Percentiles rank a stretch among this genome's conserved stretches.
These are phyloP conservation scores for Wickerhamomyces tratensis DNA, from an alignment of 805 yeast species.

Conservation along the genomic window DNA sequence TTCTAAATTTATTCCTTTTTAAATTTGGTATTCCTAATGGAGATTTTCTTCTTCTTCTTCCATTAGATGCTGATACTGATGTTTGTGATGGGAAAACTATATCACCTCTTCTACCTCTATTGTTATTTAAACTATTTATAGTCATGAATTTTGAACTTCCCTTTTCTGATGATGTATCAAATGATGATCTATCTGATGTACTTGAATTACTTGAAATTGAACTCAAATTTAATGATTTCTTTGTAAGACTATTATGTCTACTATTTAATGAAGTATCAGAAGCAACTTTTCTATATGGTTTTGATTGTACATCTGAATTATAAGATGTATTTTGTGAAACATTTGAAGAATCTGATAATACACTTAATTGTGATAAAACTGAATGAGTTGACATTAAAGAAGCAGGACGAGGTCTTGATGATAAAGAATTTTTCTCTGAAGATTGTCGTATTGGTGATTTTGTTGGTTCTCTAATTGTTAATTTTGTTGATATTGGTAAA, in stretches of 20 bases:
- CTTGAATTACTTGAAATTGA: slow-evolving; percentile 28
- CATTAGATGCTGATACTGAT: neutral
- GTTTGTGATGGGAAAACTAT: slow-evolving; percentile 9
- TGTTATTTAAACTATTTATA: neutral
- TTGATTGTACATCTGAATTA: neutral
- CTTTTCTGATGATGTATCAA: slow-evolving; percentile 23
- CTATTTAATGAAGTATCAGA: slow-evolving; percentile 15
- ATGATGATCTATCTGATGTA: slow-evolving; percentile 28
- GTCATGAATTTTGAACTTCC: neutral
- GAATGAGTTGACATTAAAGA: slow-evolving; percentile 45
- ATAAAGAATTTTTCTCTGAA: neutral
- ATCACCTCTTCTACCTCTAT: slow-evolving; percentile 9
- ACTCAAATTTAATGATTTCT: slow-evolving; percentile 21
- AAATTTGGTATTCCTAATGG: slow-evolving; percentile 13
- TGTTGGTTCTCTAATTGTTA: slow-evolving; percentile 21
- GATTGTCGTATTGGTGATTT: slow-evolving; percentile 13
- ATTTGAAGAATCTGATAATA: slow-evolving; percentile 40
- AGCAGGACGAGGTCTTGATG: slow-evolving; percentile 30
- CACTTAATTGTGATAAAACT: slow-evolving; percentile 34
- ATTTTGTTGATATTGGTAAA: slow-evolving; percentile 12
- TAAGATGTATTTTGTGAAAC: slow-evolving; percentile 8
- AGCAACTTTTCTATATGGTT: slow-evolving; percentile 10
- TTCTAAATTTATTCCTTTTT: slow-evolving; percentile 10
- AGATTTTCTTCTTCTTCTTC: slow-evolving; percentile 16
- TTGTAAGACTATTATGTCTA: slow-evolving; percentile 7